Evolutionary conservation across 495 filamentous ascomycete species (phyloP).

Genomic region (Penicillium ochrochloron): DNA sequence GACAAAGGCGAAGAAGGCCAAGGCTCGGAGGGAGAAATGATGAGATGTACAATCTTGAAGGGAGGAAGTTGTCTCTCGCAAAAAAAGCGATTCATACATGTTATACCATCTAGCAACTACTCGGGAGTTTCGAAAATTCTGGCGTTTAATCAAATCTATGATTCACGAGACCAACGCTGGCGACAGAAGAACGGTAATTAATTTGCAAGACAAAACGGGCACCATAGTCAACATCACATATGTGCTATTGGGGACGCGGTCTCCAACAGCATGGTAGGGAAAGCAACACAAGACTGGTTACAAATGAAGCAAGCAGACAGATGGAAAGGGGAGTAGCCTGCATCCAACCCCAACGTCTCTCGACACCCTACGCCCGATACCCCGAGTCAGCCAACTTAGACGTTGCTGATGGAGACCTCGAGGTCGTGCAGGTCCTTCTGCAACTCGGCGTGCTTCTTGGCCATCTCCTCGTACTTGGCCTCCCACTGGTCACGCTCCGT

Average conservation of each 20-base stretch:
- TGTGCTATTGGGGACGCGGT: constrained; percentile 28
- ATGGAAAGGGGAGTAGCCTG: constrained; percentile 34
- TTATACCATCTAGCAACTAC: constrained; percentile 25
- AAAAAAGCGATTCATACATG: background rate
- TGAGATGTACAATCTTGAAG: background rate
- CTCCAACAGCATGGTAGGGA: constrained; percentile 33
- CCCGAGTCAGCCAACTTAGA: constrained; percentile 57
- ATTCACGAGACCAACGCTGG: constrained; percentile 21
- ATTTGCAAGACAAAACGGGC: constrained; percentile 20
- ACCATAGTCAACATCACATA: constrained; percentile 29
- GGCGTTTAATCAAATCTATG: constrained; percentile 21
- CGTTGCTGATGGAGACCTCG: constrained; percentile 84
- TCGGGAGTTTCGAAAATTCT: constrained; percentile 6
- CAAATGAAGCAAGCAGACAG: constrained; percentile 33
- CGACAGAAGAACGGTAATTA: constrained; percentile 21
- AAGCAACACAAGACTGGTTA: constrained; percentile 32
- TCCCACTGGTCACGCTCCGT: constrained; percentile 88
- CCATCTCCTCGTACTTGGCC: constrained; percentile 93
- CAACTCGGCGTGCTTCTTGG: constrained; percentile 79
- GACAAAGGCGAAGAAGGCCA: constrained; percentile 58
- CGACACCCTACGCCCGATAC: constrained; percentile 36
- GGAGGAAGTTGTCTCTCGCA: background rate
- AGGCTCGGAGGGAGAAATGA: constrained; percentile 46
- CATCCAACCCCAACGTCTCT: constrained; percentile 39
- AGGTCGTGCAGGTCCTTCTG: constrained; percentile 93